Evolutionary conservation across 768 basidiomycete genomes (phyloP), one percentile per base, ranked within the genome.

Genomic region (Trametes cingulata): DNA sequence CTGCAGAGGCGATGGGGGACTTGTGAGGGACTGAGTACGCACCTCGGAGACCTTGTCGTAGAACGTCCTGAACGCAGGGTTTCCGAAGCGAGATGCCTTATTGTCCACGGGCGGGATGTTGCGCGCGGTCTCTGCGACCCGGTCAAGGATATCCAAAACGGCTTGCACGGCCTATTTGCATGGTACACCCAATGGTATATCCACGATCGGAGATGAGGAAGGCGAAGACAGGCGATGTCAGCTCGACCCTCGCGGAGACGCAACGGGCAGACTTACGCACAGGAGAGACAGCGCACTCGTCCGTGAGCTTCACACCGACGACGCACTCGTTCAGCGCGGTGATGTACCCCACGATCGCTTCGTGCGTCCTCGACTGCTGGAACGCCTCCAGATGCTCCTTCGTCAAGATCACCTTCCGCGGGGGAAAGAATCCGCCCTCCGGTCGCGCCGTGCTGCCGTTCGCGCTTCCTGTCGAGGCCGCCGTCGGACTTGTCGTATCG

Each of bases 31-130:
- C 12, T 13, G 46, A 9, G 27, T 2, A 37, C 72, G 62, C 71
- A 89, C 95, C 76, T 89, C 80, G 17, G 77, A 68, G 7, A 98
- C 79, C 67, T 84, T 83, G 75, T 98, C 95, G 66, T 95, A 93
- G 71, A 98, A 97, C 0, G 84, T 85, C 67, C 90, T 80, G 74
- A 99, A 99, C 0, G 97, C 97, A 4, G 97, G 97, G 74, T 99
- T 99, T 1, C 97, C 96, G 69, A 99, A 99, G 29, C 96, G 80
- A 40, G 95, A 98, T 3, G 87, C 87, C 50, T 87, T 81, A 71
- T 97, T 98, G 64, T 95, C 89, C 17, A 95, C 86, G 0, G 95
- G 87, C 1, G 96, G 97, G 0, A 85, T 94, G 3, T 78, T 80
- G 17, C 78, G 77, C 9, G 85, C 91, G 13, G 90, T 76, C 17